Percentiles rank a stretch among this genome's conserved stretches.
Conservation (phyloP, 192 early-diverging fungal genomes). For the Coemansia sp. region DNA sequence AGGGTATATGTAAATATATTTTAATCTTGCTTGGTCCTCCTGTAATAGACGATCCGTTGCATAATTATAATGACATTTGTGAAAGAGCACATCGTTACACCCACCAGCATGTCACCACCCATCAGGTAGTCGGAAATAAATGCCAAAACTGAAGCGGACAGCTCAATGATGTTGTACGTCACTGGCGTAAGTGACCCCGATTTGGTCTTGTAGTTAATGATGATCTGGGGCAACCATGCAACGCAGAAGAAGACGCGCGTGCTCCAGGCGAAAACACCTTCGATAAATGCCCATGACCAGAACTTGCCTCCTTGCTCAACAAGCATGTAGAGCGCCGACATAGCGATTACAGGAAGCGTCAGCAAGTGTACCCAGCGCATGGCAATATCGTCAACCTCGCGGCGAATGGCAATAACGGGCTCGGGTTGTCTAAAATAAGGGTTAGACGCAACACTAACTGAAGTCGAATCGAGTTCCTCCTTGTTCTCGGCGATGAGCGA, state of each 20-base stretch:
- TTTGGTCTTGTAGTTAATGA: slow-evolving; percentile 2
- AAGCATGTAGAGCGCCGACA: neutral
- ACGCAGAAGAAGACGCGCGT: neutral
- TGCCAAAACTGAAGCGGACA: neutral
- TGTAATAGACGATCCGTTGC: slow-evolving; percentile 14
- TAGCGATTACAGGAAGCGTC: neutral
- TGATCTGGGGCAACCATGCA: slow-evolving; percentile 12
- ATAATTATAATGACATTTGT: neutral
- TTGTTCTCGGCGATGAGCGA: neutral
- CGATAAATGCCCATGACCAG: slow-evolving; percentile 4
- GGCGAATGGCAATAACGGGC: slow-evolving; percentile 4
- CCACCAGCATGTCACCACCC: neutral
- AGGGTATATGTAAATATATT: neutral
- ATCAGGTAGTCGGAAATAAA: neutral
- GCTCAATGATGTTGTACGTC: neutral
- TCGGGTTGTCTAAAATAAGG: slow-evolving; percentile 11
- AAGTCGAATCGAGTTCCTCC: neutral
- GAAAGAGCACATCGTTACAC: neutral
- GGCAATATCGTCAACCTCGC: slow-evolving; percentile 6
- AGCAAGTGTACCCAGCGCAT: slow-evolving; percentile 8
- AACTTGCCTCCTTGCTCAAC: neutral
- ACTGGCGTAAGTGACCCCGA: slow-evolving; percentile 8
- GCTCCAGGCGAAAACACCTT: neutral
- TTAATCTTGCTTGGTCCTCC: neutral
- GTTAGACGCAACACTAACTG: neutral